Percentiles rank a stretch among this genome's conserved stretches.
phyloP scores from a whole-genome alignment of 352 stramenopile genomes.

The Vaucheria bursata region DNA sequence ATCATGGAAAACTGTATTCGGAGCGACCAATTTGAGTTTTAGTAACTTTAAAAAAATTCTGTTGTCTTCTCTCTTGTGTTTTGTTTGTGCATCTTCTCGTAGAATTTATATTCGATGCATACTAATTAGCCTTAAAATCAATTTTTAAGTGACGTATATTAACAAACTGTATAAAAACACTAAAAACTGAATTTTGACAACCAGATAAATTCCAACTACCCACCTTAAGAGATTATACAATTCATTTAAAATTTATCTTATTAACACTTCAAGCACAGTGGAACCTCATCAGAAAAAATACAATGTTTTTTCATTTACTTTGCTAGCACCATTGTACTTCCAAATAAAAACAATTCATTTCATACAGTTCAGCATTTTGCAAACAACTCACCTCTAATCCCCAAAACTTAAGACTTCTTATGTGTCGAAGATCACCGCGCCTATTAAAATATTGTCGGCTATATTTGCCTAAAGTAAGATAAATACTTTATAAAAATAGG shows the following conservation, averaged over 20 bases:
- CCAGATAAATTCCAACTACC: no score
- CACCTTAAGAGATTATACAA: not conserved
- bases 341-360: not conserved
- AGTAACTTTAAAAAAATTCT: no score
- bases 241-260: not conserved
- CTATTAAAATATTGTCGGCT: conserved; percentile 93
- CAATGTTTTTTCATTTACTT: not conserved
- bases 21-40: no score
- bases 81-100: no score
- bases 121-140: no score
- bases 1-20: no score
- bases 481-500: no score
- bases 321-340: not conserved
- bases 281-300: not conserved
- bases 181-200: no score
- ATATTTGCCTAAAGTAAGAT: conserved; percentile 60
- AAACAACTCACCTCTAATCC: conserved; percentile 62
- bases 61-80: no score
- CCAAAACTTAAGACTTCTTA: conserved; percentile 96
- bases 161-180: no score
- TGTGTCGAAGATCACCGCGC: conserved; percentile 93
- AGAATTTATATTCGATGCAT: no score
- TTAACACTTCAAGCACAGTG: not conserved
- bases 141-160: no score
- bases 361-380: conserved; percentile 51